These are phyloP conservation scores for Croton setiger DNA, from an alignment of 441 rosid genomes.

Conservation along the genomic window DNA sequence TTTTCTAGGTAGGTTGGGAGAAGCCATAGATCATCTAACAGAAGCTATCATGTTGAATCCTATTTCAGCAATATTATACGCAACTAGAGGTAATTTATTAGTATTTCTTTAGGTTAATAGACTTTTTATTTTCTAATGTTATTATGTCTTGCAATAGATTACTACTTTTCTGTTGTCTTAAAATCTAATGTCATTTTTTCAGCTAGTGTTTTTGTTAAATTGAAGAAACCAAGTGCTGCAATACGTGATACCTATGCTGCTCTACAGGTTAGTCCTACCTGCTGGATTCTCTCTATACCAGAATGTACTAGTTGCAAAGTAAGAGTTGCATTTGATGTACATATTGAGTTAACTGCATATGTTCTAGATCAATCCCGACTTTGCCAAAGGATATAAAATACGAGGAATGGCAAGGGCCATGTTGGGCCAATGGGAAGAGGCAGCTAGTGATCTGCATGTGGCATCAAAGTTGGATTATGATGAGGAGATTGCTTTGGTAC, in stretches of 20 bases:
- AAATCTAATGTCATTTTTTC: slow-evolving; percentile 22
- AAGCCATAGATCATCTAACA: slow-evolving; percentile 74
- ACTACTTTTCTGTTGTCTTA: not conserved
- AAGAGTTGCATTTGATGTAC: not conserved
- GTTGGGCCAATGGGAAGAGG: slow-evolving; percentile 90
- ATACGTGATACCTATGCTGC: slow-evolving; percentile 90
- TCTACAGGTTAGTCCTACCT: slow-evolving; percentile 47
- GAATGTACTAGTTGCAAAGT: slow-evolving; percentile 4
- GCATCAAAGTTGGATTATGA: slow-evolving; percentile 88
- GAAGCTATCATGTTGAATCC: slow-evolving; percentile 80
- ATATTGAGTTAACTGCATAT: slow-evolving; percentile 1
- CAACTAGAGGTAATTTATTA: slow-evolving; percentile 55
- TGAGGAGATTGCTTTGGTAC: slow-evolving; percentile 69
- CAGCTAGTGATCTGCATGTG: slow-evolving; percentile 78
- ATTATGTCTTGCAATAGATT: slow-evolving; percentile 27
- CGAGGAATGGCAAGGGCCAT: slow-evolving; percentile 83
- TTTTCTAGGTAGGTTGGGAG: slow-evolving; percentile 62
- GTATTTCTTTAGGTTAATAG: not conserved
- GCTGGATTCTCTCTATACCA: not conserved
- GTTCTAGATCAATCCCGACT: slow-evolving; percentile 83
- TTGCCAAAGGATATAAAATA: slow-evolving; percentile 90
- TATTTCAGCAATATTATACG: slow-evolving; percentile 83
- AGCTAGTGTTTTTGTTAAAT: slow-evolving; percentile 78
- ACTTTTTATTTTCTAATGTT: not conserved
- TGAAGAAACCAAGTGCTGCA: slow-evolving; percentile 95